Conservation (phyloP, 1,284 basidiomycete species). For the Irpex lacteus region DNA sequence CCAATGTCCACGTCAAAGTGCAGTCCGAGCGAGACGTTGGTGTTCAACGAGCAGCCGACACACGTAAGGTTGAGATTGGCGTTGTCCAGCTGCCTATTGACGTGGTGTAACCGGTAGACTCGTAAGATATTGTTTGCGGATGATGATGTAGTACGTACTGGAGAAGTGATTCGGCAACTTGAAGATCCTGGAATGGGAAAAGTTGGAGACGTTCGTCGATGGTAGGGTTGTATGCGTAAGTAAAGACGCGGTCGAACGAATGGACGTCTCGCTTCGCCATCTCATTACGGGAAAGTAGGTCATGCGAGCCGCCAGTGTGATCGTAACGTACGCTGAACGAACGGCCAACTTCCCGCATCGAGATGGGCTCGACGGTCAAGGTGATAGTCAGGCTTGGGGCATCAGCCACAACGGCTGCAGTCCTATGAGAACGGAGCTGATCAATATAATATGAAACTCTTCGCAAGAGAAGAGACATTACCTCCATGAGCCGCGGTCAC, state of each 20-base stretch:
- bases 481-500: neutral
- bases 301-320: neutral
- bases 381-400: neutral
- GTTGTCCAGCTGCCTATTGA: conserved; percentile 1
- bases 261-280: neutral
- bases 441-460: neutral
- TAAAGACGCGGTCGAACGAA: neutral
- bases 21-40: conserved; percentile 4
- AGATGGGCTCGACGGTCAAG: neutral
- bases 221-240: neutral
- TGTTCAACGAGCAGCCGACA: conserved; percentile 5
- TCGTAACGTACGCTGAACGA: conserved; percentile 4
- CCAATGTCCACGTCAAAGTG: conserved; percentile 7
- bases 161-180: too few species aligned
- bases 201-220: neutral
- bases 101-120: neutral
- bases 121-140: neutral
- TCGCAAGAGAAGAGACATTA: neutral
- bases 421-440: neutral
- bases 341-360: conserved; percentile 1
- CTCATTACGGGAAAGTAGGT: neutral
- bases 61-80: neutral
- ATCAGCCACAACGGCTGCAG: neutral
- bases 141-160: neutral
- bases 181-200: neutral